Evolutionary conservation across 2,329 filamentous ascomycete genomes (phyloP).

Genomic region (Anisogramma anomala): DNA sequence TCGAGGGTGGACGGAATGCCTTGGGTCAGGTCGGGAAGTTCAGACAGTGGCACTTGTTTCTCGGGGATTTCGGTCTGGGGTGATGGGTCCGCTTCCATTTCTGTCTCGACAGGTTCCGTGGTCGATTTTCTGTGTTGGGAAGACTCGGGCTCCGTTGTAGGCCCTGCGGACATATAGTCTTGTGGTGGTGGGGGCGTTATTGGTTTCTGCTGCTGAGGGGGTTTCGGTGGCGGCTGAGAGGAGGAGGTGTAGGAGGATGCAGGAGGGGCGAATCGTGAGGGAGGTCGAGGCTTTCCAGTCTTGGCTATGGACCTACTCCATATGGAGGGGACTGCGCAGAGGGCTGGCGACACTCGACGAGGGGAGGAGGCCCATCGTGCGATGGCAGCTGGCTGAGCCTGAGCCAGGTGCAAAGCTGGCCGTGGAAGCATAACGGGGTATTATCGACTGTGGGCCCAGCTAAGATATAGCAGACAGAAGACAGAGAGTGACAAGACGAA

Average conservation of each 20-base stretch:
- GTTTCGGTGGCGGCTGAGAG: background rate
- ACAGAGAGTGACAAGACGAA: background rate
- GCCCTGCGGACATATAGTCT: conserved; percentile 2
- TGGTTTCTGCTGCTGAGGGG: conserved; percentile 4
- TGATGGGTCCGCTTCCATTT: conserved; percentile 6
- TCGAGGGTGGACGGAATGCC: conserved; percentile 87
- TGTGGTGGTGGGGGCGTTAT: conserved; percentile 9
- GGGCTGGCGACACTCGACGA: conserved; percentile 18
- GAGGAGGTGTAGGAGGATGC: conserved; percentile 1
- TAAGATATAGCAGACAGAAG: no score
- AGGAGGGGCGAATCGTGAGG: conserved; percentile 17
- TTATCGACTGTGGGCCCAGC: no score
- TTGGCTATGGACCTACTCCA: conserved; percentile 35
- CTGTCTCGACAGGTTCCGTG: conserved; percentile 6
- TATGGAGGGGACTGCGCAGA: conserved; percentile 22
- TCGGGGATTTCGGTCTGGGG: conserved; percentile 24
- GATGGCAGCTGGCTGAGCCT: conserved; percentile 24
- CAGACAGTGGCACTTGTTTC: conserved; percentile 44
- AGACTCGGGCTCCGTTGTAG: conserved; percentile 6
- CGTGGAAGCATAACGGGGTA: conserved; percentile 29
- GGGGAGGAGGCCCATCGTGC: conserved; percentile 19
- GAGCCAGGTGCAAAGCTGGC: conserved; percentile 27
- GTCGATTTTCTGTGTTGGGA: conserved; percentile 1
- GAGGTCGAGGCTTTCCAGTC: conserved; percentile 23
- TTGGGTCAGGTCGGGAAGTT: conserved; percentile 82